A percentile compares a stretch with the other conserved stretches of the same genome.
These are phyloP conservation scores for Apiospora aurea DNA, from an alignment of 2,329 filamentous ascomycete genomes.

Conservation along the genomic window DNA sequence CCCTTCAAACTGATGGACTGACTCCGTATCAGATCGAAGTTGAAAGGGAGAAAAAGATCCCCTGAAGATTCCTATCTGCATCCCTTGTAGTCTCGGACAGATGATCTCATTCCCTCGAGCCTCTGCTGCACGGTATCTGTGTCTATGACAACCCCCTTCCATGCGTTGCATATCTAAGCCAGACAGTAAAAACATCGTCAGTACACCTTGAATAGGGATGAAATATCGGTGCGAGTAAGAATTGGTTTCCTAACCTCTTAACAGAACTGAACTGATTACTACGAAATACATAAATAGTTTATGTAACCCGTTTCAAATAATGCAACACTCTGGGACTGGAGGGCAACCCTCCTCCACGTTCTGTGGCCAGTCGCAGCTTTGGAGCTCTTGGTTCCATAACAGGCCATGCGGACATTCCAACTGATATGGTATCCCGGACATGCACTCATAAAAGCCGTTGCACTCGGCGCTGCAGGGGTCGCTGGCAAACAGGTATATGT, in stretches of 20 bases:
- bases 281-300: background rate
- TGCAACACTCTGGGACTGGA: background rate
- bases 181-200: background rate
- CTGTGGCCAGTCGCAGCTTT: background rate
- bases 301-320: background rate
- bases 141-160: background rate
- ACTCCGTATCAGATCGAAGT: background rate
- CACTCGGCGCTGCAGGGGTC: background rate
- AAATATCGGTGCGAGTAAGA: background rate
- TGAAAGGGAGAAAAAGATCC: background rate
- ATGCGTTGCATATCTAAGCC: background rate
- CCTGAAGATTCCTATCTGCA: background rate
- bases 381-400: background rate
- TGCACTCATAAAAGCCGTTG: background rate
- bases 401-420: background rate
- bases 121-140: no score
- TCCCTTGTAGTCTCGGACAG: background rate
- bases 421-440: background rate
- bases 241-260: background rate
- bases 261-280: background rate
- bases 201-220: background rate
- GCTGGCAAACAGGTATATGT: background rate
- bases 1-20: background rate
- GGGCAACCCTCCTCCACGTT: background rate
- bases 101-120: background rate